Base-by-base conservation (phyloP, 805 yeast species). In the Saturnispora silvae region DNA sequence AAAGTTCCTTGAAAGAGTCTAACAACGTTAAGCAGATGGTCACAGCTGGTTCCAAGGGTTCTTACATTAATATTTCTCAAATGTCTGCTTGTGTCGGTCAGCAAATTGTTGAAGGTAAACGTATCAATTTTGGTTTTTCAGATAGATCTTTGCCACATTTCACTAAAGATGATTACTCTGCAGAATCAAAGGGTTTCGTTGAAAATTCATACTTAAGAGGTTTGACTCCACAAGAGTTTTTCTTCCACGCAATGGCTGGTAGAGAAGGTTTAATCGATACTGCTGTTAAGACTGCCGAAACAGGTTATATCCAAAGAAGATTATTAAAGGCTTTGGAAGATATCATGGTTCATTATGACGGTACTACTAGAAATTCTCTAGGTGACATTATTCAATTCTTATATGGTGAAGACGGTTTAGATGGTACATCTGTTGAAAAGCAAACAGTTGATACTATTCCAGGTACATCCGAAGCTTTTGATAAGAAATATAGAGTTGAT, bases 31-130 rank as follows among this genome's bases (percentile, higher is more conserved):
- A 92, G 59, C 99, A 92, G 69, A 92, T 92, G 99, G 98, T 92
- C 35, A 81, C 89, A 47, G 92, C 98, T 11, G 99, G 99, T 54
- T 92, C 99, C 23, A 92, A 92, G 64, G 99, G 99, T 70, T 92
- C 98, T 13, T 92, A 89, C 61, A 92, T 92, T 61, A 92, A 92
- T 60, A 92, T 92, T 59, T 94, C 99, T 18, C 97, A 87, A 66
- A 92, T 92, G 98, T 86, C 96, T 28, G 98, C 98, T 9, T 92
- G 98, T 81, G 98, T 92, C 20, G 98, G 98, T 52, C 99, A 92
- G 63, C 99, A 92, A 60, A 92, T 94, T 64, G 98, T 92, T 32
- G 98, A 92, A 67, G 99, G 99, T 75, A 92, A 84, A 61, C 94
- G 99, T 73, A 89, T 92, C 65, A 94, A 96, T 18, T 92, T 83